Base-by-base conservation (phyloP, 441 rosid species). In the Aleurites moluccanus region DNA sequence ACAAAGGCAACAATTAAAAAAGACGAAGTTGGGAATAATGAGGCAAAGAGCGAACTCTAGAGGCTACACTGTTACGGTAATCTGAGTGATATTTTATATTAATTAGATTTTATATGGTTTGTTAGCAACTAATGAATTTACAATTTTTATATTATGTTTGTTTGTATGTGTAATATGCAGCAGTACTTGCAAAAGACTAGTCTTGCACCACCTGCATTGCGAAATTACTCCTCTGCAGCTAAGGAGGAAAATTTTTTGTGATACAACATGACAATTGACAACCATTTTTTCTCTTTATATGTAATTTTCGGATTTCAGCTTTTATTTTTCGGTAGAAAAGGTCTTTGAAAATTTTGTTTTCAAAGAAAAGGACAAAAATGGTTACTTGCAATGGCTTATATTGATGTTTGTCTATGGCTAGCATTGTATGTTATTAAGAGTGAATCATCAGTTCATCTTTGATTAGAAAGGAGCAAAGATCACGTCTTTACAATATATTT, bases 21-120 rank as follows among this genome's bases (percentile, higher is more conserved):
- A 40, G 33, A 85, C 76, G 68, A 90, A 89, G 93, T 76, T 82
- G 81, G 87, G 89, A 57, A 75, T 85, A 75, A 44, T 82, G 52
- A 81, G 81, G 82, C 88, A 84, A 77, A 86, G 66, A 52, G 82
- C 80, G 64, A 68, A 79, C 63, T 52, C 44, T n/a, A n/a, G n/a
- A n/a, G n/a, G n/a, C n/a, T n/a, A n/a, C n/a, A n/a, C n/a, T 52
- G 86, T 53, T 76, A 13, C 21, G 25, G 2, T 33, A 13, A 45
- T 67, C n/a, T 7, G 20, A 11, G 52, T 40, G 63, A 28, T 55
- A 4, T 35, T 6, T 35, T 35, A 35, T 35, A 5, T 35, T 35
- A 35, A 35, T 35, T 35, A 35, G 38, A 35, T 35, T 35, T 35
- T 35, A 35, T 35, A 35, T 35, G 38, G 38, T 35, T 35, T 6